These are phyloP conservation scores for Thraustochytrium sp. DNA, from an alignment of 352 stramenopile species.

Conservation along the genomic window DNA sequence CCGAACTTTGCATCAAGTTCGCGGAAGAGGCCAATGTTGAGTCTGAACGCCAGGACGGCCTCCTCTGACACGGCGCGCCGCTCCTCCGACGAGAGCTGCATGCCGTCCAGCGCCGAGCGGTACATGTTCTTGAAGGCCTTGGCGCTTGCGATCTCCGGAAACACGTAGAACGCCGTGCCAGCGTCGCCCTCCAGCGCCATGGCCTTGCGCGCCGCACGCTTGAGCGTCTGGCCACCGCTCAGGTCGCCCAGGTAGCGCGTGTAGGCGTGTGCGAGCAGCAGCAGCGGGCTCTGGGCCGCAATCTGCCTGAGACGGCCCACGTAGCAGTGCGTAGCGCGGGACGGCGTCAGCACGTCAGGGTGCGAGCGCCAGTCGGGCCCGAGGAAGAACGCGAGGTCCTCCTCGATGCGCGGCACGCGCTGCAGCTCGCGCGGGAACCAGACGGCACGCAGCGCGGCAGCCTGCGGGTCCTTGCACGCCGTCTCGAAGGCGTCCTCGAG, in stretches of 20 bases:
- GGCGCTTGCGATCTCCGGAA: constrained; percentile 52
- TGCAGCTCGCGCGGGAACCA: constrained; percentile 47
- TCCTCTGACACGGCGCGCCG: constrained; percentile 57
- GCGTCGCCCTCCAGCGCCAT: constrained; percentile 50
- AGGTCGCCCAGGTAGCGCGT: constrained; percentile 72
- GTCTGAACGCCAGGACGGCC: constrained; percentile 57
- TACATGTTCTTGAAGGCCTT: constrained; percentile 57
- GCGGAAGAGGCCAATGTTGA: constrained; percentile 59
- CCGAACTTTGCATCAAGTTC: constrained; percentile 54
- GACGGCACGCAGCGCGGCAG: background rate
- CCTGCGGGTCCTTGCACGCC: background rate
- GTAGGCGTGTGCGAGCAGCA: constrained; percentile 66
- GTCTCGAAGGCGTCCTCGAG: constrained; percentile 53
- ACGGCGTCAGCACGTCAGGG: constrained; percentile 49
- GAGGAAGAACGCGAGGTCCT: constrained; percentile 62
- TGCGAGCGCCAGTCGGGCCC: constrained; percentile 53
- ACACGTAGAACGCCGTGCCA: constrained; percentile 59
- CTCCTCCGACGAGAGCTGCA: constrained; percentile 49
- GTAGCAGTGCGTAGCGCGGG: constrained; percentile 61
- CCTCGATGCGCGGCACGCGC: constrained; percentile 50
- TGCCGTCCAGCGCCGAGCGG: constrained; percentile 53
- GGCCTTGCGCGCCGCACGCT: constrained; percentile 55
- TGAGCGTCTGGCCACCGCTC: constrained; percentile 63
- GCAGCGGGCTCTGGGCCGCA: constrained; percentile 51
- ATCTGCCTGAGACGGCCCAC: constrained; percentile 59